phyloP scores from a whole-genome alignment of 345 rosid species.

The sweet orange (Citrus sinensis) region DNA sequence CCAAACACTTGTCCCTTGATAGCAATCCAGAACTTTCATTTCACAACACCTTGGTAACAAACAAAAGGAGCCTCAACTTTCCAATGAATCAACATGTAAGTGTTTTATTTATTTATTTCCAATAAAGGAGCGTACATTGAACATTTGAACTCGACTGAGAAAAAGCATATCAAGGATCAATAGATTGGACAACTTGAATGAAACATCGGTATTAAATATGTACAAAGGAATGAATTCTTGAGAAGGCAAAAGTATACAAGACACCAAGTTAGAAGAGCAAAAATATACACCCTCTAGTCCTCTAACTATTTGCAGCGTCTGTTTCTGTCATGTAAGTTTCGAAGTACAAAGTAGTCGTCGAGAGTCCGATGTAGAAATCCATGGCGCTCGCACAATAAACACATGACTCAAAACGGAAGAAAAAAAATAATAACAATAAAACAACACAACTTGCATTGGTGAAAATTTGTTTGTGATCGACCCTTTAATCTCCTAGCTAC shows the following conservation, averaged over 20 bases:
- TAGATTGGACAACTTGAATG: neutral
- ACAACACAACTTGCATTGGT: conserved; percentile 4
- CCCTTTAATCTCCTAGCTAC: conserved; percentile 11
- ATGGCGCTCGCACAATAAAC: conserved; percentile 14
- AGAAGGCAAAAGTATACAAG: conserved; percentile 8
- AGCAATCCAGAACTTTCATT: neutral
- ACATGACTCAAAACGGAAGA: conserved; percentile 2
- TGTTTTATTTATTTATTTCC: neutral
- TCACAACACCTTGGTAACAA: neutral
- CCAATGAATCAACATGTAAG: neutral
- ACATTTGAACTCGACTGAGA: neutral
- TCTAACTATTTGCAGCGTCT: neutral
- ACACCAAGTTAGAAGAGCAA: neutral
- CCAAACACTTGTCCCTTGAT: neutral
- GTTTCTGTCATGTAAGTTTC: conserved; percentile 9
- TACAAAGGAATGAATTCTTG: conserved; percentile 10
- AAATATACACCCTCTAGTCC: neutral
- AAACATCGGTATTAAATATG: conserved; percentile 4
- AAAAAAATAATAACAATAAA: neutral
- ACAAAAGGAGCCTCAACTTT: neutral
- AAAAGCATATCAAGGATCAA: neutral
- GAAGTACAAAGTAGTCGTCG: conserved; percentile 7
- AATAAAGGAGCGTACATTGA: neutral
- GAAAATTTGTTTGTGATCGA: conserved; percentile 10
- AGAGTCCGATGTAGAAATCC: conserved; percentile 10